phyloP scores from a whole-genome alignment of 106 monocot genomes.

The Dioscorea alata region DNA sequence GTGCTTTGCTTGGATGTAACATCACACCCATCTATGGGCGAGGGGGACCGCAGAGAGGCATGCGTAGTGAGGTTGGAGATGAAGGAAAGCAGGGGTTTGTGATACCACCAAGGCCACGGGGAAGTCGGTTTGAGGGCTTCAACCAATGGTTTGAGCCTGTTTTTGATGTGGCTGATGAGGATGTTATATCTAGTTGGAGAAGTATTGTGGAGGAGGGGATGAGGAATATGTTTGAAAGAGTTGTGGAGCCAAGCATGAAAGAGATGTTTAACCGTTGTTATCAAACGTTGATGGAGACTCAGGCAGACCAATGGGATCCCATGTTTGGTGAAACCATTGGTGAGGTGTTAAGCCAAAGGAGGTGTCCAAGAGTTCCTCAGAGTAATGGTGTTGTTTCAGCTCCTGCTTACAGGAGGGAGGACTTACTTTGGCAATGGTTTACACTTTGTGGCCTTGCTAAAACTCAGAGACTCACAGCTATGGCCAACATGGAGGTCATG shows the following conservation, averaged over 20 bases:
- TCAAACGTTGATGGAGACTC: constrained; percentile 24
- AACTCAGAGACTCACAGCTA: too few relatives aligned
- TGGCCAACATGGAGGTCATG: constrained; percentile 33
- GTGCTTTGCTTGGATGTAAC: constrained; percentile 16
- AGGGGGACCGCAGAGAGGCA: constrained; percentile 4
- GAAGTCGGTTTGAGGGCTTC: constrained; percentile 15
- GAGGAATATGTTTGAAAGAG: constrained; percentile 20
- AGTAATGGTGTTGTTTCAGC: constrained; percentile 4
- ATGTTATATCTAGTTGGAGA: neutral
- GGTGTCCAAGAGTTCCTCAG: constrained; percentile 9
- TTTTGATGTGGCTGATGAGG: neutral
- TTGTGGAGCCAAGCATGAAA: constrained; percentile 31
- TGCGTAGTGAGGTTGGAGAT: neutral
- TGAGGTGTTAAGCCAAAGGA: constrained; percentile 13
- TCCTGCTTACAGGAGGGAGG: constrained; percentile 24
- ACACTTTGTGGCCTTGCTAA: constrained; percentile 13
- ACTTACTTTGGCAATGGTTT: constrained; percentile 25
- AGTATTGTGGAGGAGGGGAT: constrained; percentile 44
- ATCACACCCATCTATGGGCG: constrained; percentile 39
- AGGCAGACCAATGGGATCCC: constrained; percentile 17
- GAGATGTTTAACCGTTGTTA: constrained; percentile 34
- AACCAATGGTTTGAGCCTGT: constrained; percentile 11
- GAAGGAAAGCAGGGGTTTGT: constrained; percentile 2
- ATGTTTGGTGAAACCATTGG: constrained; percentile 3
- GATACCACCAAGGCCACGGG: constrained; percentile 21